A percentile compares a stretch with the other conserved stretches of the same genome.
Evolutionary conservation across 768 basidiomycete species (phyloP).

Genomic region (Trametes meyenii): DNA sequence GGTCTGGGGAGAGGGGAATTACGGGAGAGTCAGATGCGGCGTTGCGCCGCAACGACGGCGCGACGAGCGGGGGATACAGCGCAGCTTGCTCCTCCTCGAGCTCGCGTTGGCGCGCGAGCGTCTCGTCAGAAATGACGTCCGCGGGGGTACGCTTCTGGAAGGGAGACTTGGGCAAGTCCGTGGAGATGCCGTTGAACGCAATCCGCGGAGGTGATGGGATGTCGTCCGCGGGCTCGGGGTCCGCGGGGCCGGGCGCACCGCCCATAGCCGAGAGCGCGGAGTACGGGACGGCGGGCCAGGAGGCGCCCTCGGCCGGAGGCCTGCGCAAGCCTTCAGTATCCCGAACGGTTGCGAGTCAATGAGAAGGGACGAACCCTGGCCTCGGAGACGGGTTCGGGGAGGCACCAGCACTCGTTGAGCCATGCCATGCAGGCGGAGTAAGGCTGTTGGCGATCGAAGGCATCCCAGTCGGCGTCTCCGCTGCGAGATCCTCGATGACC

Average conservation of each 20-base stretch:
- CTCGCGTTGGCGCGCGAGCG: constrained; percentile 46
- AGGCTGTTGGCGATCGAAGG: constrained; percentile 21
- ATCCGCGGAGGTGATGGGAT: constrained; percentile 62
- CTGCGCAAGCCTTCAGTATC: constrained; percentile 16
- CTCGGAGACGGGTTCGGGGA: constrained; percentile 17
- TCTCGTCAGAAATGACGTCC: constrained; percentile 46
- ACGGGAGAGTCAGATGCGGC: constrained; percentile 49
- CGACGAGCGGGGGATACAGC: constrained; percentile 46
- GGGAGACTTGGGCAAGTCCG: constrained; percentile 54
- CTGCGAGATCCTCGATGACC: constrained; percentile 25
- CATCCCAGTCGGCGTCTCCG: constrained; percentile 24
- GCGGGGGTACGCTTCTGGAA: constrained; percentile 34
- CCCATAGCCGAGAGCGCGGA: constrained; percentile 35
- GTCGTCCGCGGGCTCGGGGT: constrained; percentile 39
- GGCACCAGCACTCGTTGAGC: constrained; percentile 4
- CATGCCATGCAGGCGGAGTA: constrained; percentile 18
- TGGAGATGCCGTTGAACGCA: constrained; percentile 70
- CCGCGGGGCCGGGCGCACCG: constrained; percentile 10
- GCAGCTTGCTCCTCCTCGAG: constrained; percentile 51
- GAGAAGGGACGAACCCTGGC: constrained; percentile 23
- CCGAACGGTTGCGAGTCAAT: constrained; percentile 17
- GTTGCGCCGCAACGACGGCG: constrained; percentile 31
- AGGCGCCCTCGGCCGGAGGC: constrained; percentile 22
- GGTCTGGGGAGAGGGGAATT: constrained; percentile 86
- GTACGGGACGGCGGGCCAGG: constrained; percentile 51